Base-by-base conservation (phyloP, 352 stramenopile species). In the Phytophthora hibernalis region DNA sequence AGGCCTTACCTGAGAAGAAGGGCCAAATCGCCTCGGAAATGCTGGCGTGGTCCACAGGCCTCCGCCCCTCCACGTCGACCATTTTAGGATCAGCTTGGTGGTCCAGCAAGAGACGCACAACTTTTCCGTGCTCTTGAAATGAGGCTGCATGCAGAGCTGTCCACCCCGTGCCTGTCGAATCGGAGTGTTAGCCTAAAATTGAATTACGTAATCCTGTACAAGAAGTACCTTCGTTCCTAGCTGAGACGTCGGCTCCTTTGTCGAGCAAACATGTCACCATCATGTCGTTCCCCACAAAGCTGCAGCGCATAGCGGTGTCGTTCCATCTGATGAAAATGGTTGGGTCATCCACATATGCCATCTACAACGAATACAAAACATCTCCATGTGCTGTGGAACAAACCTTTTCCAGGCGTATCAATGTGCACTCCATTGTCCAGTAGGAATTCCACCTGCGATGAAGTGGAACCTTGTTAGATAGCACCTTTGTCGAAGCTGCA, bases 11-110 rank as follows among this genome's bases (percentile, higher is more conserved):
- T 45, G 78, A 80, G 53, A 91, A 91, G 57, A 88, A 88, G 4
- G 80, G 60, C 80, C 82, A 91, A 63, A 89, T 89, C 5, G 82
- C 82, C 57, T 91, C 82, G 13, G 82, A 91, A 52, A 91, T 89
- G 45, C 82, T 91, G 35, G 82, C 82, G 43, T 88, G 88, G 70
- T 91, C 80, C 47, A 83, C 72, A n/a, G 83, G 55, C 33, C 79
- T 76, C 16, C 83, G 75, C 3, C 75, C 80, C 31, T 88, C 80
- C 8, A 49, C 45, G 42, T 90, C 83, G 2, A 62, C 58, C 10
- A 73, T 54, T 58, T 74, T 83, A 5, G 83, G 72, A 49, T 89
- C 79, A 0, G 80, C 79, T 44, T 77, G 70, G n/a, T 79, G 69
- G 15, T 69, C 72, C 16, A 91, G 55, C 20, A 91, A 65, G 3